These are phyloP conservation scores for Kockovaella imperatae DNA, from an alignment of 768 basidiomycete genomes.

Conservation along the genomic window DNA sequence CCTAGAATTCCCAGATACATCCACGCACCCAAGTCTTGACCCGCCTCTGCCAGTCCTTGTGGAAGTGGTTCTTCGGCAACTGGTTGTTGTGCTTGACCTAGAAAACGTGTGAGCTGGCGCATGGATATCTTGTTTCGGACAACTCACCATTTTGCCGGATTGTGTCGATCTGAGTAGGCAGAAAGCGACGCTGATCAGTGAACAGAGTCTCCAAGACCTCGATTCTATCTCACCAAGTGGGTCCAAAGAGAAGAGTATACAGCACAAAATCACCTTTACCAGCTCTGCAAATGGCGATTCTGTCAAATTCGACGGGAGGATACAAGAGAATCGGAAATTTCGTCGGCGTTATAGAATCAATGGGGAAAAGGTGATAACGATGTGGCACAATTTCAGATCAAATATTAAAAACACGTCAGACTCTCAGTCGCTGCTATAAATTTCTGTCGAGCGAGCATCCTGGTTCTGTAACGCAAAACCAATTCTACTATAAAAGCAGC, in stretches of 20 bases:
- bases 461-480: constrained; percentile 17
- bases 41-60: constrained; percentile 88
- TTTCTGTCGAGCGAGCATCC: not conserved
- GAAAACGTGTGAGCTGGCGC: constrained; percentile 10
- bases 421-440: not conserved
- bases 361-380: no score
- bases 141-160: constrained; percentile 3
- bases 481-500: constrained; percentile 31
- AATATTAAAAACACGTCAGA: not conserved
- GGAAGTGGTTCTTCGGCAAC: constrained; percentile 47
- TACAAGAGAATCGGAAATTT: no score
- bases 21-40: constrained; percentile 35
- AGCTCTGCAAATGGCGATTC: not conserved
- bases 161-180: not conserved
- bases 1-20: not conserved
- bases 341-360: no score
- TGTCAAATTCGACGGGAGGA: no score
- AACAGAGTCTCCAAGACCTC: not conserved
- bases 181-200: not conserved
- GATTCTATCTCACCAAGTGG: no score
- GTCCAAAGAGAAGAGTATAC: not conserved
- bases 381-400: not conserved
- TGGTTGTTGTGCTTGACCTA: constrained; percentile 45
- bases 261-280: not conserved
- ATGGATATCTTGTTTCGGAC: not conserved